Percentiles rank a stretch among this genome's conserved stretches.
Conservation (phyloP, 305 asterid genomes). For the Withania somnifera region DNA sequence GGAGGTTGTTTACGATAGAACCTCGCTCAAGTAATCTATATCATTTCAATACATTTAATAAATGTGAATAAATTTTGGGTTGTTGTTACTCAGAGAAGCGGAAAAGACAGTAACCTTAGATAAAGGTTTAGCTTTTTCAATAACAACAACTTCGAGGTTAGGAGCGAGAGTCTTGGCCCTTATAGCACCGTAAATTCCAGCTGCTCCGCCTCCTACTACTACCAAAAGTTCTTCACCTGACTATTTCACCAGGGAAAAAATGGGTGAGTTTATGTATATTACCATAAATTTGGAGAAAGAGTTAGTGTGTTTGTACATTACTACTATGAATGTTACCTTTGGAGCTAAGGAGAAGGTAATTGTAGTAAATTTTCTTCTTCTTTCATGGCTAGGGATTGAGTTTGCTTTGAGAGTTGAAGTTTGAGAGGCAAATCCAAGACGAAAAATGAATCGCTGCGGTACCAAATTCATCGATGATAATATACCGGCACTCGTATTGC, state of each 20-base stretch:
- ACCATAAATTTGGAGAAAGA: too few species aligned
- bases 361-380: conserved; percentile 25
- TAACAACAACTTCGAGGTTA: conserved; percentile 52
- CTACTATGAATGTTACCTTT: conserved; percentile 23
- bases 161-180: conserved; percentile 85
- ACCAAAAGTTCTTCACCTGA: conserved; percentile 50
- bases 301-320: background rate
- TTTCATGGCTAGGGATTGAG: conserved; percentile 19
- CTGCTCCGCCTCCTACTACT: conserved; percentile 94
- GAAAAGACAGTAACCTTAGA: conserved; percentile 45
- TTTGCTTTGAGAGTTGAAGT: conserved; percentile 11
- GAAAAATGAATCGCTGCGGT: conserved; percentile 33
- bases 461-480: conserved; percentile 19
- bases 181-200: conserved; percentile 89
- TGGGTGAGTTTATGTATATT: background rate
- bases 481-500: background rate
- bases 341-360: conserved; percentile 27
- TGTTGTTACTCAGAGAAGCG: background rate
- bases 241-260: conserved; percentile 18
- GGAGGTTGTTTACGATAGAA: too few species aligned
- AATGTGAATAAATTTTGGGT: background rate
- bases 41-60: background rate
- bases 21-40: too few species aligned
- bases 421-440: conserved; percentile 17
- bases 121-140: conserved; percentile 77